phyloP scores from a whole-genome alignment of 2,329 filamentous ascomycete genomes.

The Cordyceps tenuipes region DNA sequence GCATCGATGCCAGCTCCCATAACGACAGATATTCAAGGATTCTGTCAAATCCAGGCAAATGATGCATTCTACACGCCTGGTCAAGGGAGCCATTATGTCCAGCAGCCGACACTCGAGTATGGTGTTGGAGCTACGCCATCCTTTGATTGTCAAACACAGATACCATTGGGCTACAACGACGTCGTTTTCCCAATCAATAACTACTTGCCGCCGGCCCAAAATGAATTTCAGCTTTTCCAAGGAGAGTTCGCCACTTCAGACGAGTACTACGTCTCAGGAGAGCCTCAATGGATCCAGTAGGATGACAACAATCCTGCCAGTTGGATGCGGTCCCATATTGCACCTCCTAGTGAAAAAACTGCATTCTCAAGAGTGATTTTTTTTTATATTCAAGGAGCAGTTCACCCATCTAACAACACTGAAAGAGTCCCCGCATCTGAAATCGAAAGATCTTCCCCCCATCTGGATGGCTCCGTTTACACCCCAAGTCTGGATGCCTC shows the following conservation, averaged over 20 bases:
- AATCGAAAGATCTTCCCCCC: not conserved
- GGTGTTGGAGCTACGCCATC: too few relatives aligned
- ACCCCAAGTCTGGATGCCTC: not conserved
- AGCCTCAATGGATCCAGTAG: constrained; percentile 4
- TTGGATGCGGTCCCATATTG: not conserved
- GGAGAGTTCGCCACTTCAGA: too few relatives aligned
- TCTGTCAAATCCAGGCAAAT: not conserved
- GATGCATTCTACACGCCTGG: not conserved
- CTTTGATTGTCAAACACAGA: too few relatives aligned
- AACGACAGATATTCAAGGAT: not conserved
- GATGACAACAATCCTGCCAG: constrained; percentile 20
- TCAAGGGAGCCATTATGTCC: not conserved
- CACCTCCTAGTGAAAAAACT: not conserved
- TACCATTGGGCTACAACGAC: too few relatives aligned
- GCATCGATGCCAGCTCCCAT: not conserved
- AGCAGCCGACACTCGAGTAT: too few relatives aligned
- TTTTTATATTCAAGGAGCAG: not conserved
- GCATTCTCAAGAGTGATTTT: not conserved
- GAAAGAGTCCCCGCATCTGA: not conserved
- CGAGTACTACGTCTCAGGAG: not conserved
- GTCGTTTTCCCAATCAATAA: too few relatives aligned
- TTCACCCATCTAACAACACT: not conserved
- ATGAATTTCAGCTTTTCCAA: too few relatives aligned
- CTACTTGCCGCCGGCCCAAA: too few relatives aligned
- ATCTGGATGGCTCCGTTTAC: not conserved